Evolutionary conservation across 179 eudicot species (phyloP), one percentile per base, ranked within the genome.

Genomic region (Actinidia arguta): DNA sequence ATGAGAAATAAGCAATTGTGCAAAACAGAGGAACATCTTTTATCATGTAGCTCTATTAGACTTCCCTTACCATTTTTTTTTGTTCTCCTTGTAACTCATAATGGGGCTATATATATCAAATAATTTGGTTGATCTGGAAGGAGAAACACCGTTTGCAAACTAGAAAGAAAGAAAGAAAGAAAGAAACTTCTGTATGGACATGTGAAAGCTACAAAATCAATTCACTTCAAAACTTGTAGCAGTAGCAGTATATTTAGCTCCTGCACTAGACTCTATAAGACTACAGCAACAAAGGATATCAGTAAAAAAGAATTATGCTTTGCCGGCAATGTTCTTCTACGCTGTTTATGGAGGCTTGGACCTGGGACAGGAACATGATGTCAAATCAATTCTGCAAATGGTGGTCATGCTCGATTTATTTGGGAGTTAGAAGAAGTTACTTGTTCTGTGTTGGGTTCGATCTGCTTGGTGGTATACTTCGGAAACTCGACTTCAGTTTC

Each of bases 381-480:
- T 39, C 42, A 39, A 39, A 4, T 39, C 42, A 39, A 39, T 39
- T 39, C 42, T 39, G 42, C 42, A 39, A 39, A 39, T 39, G 42
- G 42, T 39, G 42, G 42, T 39, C 42, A 39, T 39, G 42, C 42
- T 20, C 48, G 27, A 63, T 27, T 55, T 27, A 6, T 12, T 52
- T 5, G 36, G 27, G 22, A 52, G 71, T 25, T 31, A 70, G 81
- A 70, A 76, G 62, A 70, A 76, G 62, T 82, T 84, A 88, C 88
- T 85, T 89, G 88, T 91, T 91, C 83, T 89, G 92, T 0, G 82
- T 89, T 0, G 93, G 93, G 81, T 89, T 89, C 4, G 87, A 75
- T 80, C 69, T 71, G 83, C 86, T 88, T 3, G 84, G 86, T 8
- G 93, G 93, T 73, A 89, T 89, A 20, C n/a, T 71, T 69, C 89